Evolutionary conservation across 139 green algal species (phyloP), one percentile per base, ranked within the genome.

Genomic region (Haematococcus lacustris): DNA sequence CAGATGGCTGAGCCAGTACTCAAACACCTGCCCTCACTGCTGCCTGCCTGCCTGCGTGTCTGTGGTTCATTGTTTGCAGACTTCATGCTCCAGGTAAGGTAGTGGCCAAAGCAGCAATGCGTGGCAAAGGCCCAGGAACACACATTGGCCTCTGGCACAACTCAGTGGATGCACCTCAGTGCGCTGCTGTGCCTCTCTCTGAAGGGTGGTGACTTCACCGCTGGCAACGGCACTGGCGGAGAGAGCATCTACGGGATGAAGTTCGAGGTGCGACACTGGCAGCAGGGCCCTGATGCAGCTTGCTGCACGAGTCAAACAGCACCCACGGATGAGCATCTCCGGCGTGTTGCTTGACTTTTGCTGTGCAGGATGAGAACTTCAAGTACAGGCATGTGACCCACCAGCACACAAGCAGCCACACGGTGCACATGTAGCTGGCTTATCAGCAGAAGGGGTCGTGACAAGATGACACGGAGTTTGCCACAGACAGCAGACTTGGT

Each of bases 171-270:
- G 21, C 26, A 37, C 57, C 57, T 37, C 26, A n/a, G 9, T 13
- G 23, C 9, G 26, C 23, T 35, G 21, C 23, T 37, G 21, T 73
- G 57, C 26, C 26, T 33, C 26, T 67, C 34, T 51, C 13, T 75
- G 33, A 79, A 92, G 84, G 92, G 90, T 23, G 92, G 92, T 66
- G 92, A 97, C 74, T 97, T 97, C 80, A 96, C 91, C 30, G 62
- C 60, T 9, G 86, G 74, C 47, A 85, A 88, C 73, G 91, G 92
- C 61, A 83, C 78, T 4, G 78, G 57, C 34, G 93, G 93, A 34
- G 82, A 92, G 75, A 89, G 76, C 61, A 95, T 97, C 82, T 97
- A 96, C 74, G 88, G 88, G 71, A 63, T 47, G 6, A 88, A 86
- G 70, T 93, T 93, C 72, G 38, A 60, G 25, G 53, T 66, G 59